Conservation (phyloP, 768 basidiomycete species). For the Leccinum boreale region DNA sequence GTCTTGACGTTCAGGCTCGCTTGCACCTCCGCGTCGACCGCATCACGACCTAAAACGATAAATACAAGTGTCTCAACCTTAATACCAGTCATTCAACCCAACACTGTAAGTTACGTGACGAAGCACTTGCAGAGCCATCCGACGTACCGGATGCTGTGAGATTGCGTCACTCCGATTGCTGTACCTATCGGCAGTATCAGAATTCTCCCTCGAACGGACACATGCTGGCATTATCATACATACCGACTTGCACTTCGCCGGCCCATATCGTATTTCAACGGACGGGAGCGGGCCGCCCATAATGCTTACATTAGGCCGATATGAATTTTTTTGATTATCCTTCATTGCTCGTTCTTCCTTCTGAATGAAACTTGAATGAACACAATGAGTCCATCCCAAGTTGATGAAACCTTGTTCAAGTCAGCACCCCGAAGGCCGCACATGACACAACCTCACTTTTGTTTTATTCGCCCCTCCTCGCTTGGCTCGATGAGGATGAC, state of each 20-base stretch:
- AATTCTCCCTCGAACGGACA: background rate
- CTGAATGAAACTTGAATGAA: background rate
- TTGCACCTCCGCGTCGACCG: background rate
- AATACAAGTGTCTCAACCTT: background rate
- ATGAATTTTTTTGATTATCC: background rate
- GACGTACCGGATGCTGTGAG: background rate
- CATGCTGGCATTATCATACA: background rate
- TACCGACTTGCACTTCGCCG: background rate
- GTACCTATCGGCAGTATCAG: background rate
- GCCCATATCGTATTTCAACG: background rate
- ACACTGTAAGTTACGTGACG: background rate
- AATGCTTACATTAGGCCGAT: conserved; percentile 13
- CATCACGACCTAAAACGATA: background rate
- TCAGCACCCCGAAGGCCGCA: background rate
- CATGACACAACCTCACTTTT: background rate
- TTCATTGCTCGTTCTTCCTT: background rate
- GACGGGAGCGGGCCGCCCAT: conserved; percentile 18
- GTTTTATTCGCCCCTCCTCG: background rate
- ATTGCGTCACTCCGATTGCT: background rate
- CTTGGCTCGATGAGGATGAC: background rate
- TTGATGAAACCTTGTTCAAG: conserved; percentile 1
- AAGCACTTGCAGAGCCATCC: background rate
- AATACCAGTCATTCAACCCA: background rate
- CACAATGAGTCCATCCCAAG: background rate
- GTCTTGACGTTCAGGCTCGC: background rate